Percentiles rank a stretch among this genome's conserved stretches.
Conservation (phyloP, 148 eudicot genomes). For the Silene latifolia region DNA sequence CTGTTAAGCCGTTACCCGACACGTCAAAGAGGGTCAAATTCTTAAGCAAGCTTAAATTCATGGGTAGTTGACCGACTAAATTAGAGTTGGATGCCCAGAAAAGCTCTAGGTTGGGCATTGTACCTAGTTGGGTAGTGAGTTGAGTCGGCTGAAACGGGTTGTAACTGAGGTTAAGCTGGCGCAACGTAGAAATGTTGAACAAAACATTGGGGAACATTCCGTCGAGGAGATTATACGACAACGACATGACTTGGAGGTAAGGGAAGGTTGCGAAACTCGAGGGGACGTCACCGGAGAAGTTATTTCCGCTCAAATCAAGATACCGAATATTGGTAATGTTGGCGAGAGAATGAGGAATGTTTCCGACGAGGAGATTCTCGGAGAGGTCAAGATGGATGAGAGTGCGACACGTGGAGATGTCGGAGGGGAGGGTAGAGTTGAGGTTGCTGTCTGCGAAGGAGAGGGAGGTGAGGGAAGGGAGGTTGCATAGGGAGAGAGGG, state of each 20-base stretch:
- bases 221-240: conserved; percentile 53
- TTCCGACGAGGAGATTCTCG: conserved; percentile 48
- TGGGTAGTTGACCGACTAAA: conserved; percentile 62
- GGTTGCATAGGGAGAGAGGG: conserved; percentile 58
- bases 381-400: conserved; percentile 48
- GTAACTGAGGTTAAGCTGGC: conserved; percentile 54
- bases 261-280: conserved; percentile 49
- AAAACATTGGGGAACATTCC: conserved; percentile 55
- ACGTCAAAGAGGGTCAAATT: conserved; percentile 53
- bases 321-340: conserved; percentile 27
- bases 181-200: conserved; percentile 49
- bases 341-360: conserved; percentile 36
- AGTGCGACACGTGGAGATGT: conserved; percentile 34
- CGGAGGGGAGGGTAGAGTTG: conserved; percentile 44
- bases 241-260: conserved; percentile 42
- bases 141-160: conserved; percentile 62
- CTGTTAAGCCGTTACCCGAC: conserved; percentile 43
- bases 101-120: conserved; percentile 44
- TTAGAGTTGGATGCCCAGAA: conserved; percentile 51
- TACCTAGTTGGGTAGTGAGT: conserved; percentile 56
- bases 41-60: conserved; percentile 47
- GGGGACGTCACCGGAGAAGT: conserved; percentile 78
- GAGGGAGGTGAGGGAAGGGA: conserved; percentile 34
- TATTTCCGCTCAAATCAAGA: conserved; percentile 61
- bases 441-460: conserved; percentile 49